phyloP scores from a whole-genome alignment of 2,329 filamentous ascomycete genomes.

The Juglanconis sp. region DNA sequence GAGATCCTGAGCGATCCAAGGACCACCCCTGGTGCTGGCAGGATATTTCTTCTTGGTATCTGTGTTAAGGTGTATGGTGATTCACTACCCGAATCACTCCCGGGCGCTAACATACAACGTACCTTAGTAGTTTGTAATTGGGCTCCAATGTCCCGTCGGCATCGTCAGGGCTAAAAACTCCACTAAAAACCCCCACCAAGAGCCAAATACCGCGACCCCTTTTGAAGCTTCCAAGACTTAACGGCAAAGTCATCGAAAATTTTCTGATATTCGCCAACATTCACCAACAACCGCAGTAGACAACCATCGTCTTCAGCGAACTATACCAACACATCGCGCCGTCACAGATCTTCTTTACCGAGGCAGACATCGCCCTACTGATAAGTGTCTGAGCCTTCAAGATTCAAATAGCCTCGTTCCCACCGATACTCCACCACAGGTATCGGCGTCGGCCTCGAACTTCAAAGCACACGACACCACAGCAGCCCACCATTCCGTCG shows the following conservation, averaged over 20 bases:
- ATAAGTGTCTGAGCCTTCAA: not conserved
- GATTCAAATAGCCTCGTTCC: constrained; percentile 31
- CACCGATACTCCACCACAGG: constrained; percentile 74
- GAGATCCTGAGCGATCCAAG: not conserved
- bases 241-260: not conserved
- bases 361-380: not conserved
- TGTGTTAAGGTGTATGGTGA: not conserved
- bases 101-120: not conserved
- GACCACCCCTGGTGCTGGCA: too few species aligned
- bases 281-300: not conserved
- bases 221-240: not conserved
- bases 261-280: not conserved
- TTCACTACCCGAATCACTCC: not conserved
- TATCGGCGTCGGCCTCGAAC: constrained; percentile 70
- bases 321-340: not conserved
- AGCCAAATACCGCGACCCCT: not conserved
- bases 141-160: not conserved
- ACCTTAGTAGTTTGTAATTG: not conserved
- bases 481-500: constrained; percentile 84
- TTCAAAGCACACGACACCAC: constrained; percentile 52
- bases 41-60: not conserved
- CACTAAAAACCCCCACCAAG: not conserved
- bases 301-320: not conserved
- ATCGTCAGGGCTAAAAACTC: not conserved
- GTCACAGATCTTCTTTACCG: not conserved